These are phyloP conservation scores for Dendrocalamus latiflorus DNA, from an alignment of 202 grass and related monocot species.

Conservation along the genomic window DNA sequence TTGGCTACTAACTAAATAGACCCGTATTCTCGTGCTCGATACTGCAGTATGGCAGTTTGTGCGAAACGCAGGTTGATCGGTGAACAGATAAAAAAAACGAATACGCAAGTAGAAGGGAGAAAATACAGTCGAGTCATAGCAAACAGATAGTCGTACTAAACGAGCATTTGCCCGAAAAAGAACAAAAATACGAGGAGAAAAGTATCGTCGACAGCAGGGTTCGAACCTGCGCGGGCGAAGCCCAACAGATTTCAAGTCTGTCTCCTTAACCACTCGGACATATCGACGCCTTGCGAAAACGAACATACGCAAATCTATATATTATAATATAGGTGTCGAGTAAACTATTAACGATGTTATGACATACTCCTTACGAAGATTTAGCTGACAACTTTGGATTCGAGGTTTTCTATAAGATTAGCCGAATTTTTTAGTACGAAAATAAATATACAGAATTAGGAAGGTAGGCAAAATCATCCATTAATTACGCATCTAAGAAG, in stretches of 20 bases:
- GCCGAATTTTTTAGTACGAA: no score
- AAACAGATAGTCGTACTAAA: background rate
- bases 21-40: background rate
- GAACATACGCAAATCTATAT: fast-evolving
- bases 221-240: slow-evolving; percentile 82
- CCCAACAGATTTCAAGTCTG: slow-evolving; percentile 98
- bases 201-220: slow-evolving; percentile 65
- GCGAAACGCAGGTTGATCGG: background rate
- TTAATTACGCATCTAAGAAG: no score
- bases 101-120: background rate
- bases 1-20: no score
- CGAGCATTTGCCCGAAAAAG: no score
- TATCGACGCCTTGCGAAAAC: background rate
- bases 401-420: no score
- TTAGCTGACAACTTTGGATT: no score
- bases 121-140: background rate
- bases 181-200: no score
- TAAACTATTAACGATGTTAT: no score
- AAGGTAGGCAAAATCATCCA: no score
- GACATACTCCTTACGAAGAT: no score
- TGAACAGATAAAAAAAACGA: background rate
- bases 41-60: background rate
- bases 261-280: slow-evolving; percentile 90
- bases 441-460: no score
- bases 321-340: no score